Evolutionary conservation across 1,284 basidiomycete genomes (phyloP).

Genomic region (Cutaneotrichosporon sp.): DNA sequence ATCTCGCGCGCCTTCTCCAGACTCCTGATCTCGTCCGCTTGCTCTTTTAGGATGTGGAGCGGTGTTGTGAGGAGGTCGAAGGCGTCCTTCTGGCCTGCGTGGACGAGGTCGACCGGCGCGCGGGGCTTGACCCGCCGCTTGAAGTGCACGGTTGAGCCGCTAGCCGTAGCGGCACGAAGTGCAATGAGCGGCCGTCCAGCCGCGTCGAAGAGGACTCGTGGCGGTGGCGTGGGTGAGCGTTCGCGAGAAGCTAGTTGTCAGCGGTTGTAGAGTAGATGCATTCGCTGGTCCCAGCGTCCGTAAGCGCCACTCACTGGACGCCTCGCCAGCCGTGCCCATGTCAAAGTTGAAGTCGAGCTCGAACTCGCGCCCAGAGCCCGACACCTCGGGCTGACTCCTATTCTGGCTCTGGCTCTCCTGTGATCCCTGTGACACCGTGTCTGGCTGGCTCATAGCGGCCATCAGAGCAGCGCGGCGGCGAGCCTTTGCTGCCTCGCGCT

Average conservation of each 20-base stretch:
- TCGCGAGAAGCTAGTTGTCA: not conserved
- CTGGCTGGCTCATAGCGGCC: not conserved
- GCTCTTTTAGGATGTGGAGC: conserved; percentile 37
- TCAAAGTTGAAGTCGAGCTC: not conserved
- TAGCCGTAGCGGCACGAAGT: conserved; percentile 32
- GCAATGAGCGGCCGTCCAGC: conserved; percentile 21
- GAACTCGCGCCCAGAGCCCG: not conserved
- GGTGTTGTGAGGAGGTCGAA: conserved; percentile 36
- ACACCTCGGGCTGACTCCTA: not conserved
- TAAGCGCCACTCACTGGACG: not conserved
- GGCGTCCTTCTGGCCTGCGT: conserved; percentile 3
- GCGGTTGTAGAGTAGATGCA: not conserved
- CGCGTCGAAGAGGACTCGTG: conserved; percentile 17
- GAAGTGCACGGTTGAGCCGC: conserved; percentile 30
- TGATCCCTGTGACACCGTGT: not conserved
- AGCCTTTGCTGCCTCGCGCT: not conserved
- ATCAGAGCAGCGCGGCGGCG: conserved; percentile 6
- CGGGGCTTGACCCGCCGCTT: conserved; percentile 26
- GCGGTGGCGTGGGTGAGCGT: not conserved
- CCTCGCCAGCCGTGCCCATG: not conserved
- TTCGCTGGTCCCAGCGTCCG: no score
- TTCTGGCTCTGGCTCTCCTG: not conserved
- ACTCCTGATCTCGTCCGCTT: conserved; percentile 42
- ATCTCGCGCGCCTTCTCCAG: conserved; percentile 26
- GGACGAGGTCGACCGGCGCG: conserved; percentile 2